phyloP scores from a whole-genome alignment of 2,329 filamentous ascomycete genomes.

The Colletotrichum sp. region DNA sequence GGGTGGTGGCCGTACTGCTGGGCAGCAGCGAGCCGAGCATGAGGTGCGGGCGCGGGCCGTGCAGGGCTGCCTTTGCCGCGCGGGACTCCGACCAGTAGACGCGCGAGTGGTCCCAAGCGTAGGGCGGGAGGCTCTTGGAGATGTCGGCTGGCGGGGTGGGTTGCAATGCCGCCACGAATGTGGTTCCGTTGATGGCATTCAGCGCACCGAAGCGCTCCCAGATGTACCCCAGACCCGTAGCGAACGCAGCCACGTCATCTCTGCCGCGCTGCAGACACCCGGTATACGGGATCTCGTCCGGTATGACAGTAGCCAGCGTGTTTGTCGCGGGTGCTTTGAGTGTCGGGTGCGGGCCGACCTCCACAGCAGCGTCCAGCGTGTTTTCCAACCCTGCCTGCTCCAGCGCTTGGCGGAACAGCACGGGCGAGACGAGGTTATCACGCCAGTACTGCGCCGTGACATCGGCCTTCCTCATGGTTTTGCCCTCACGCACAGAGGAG shows the following conservation, averaged over 20 bases:
- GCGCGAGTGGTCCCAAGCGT: slow-evolving; percentile 44
- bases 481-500: not conserved
- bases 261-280: slow-evolving; percentile 24
- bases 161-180: not conserved
- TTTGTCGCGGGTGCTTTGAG: slow-evolving; percentile 33
- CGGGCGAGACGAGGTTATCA: slow-evolving; percentile 31
- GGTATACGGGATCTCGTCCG: slow-evolving; percentile 25
- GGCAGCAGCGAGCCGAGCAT: slow-evolving; percentile 23
- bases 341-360: slow-evolving; percentile 41
- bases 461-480: slow-evolving; percentile 24
- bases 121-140: slow-evolving; percentile 35
- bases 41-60: slow-evolving; percentile 33
- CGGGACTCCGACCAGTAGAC: slow-evolving; percentile 33
- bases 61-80: not conserved
- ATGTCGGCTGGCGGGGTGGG: not conserved
- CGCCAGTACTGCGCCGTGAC: slow-evolving; percentile 39
- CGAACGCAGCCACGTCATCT: slow-evolving; percentile 23
- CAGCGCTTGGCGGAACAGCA: slow-evolving; percentile 27
- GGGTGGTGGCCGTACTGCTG: not conserved
- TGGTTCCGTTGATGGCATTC: not conserved
- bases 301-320: slow-evolving; percentile 26
- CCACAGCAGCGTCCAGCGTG: slow-evolving; percentile 22
- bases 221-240: slow-evolving; percentile 22
- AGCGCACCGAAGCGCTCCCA: slow-evolving; percentile 24
- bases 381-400: slow-evolving; percentile 15